Conservation (phyloP, 257 asterid species). For the Gentiana straminea region DNA sequence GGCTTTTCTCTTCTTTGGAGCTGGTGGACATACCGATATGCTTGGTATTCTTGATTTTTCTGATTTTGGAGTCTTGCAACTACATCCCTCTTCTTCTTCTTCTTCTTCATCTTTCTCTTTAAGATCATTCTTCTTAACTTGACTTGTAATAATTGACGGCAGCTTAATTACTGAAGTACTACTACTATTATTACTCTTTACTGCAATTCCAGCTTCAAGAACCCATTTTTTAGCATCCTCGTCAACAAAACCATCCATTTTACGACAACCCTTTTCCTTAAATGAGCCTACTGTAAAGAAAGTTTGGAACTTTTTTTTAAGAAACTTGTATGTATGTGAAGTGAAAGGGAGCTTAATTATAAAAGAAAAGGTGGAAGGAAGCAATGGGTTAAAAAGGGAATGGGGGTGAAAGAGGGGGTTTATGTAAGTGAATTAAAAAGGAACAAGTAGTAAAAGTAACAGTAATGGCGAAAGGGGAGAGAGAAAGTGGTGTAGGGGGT, state of each 20-base stretch:
- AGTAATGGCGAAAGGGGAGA: constrained; percentile 1
- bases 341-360: background rate
- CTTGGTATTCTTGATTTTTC: constrained; percentile 24
- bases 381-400: no score
- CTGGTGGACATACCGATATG: constrained; percentile 27
- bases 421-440: constrained; percentile 2
- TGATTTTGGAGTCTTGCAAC: constrained; percentile 30
- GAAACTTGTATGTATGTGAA: background rate
- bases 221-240: constrained; percentile 23
- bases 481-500: constrained; percentile 9
- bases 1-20: constrained; percentile 35
- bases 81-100: constrained; percentile 9
- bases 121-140: constrained; percentile 4
- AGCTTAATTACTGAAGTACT: background rate
- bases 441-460: background rate
- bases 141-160: constrained; percentile 17
- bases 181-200: constrained; percentile 11
- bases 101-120: constrained; percentile 9
- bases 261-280: background rate
- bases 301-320: background rate
- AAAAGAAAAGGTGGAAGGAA: no score
- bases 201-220: constrained; percentile 23
- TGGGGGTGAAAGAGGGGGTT: constrained; percentile 5
- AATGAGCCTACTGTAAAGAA: constrained; percentile 3
- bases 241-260: constrained; percentile 18